These are phyloP conservation scores for Mortierella hygrophila DNA, from an alignment of 192 early-diverging fungal genomes.

Conservation along the genomic window DNA sequence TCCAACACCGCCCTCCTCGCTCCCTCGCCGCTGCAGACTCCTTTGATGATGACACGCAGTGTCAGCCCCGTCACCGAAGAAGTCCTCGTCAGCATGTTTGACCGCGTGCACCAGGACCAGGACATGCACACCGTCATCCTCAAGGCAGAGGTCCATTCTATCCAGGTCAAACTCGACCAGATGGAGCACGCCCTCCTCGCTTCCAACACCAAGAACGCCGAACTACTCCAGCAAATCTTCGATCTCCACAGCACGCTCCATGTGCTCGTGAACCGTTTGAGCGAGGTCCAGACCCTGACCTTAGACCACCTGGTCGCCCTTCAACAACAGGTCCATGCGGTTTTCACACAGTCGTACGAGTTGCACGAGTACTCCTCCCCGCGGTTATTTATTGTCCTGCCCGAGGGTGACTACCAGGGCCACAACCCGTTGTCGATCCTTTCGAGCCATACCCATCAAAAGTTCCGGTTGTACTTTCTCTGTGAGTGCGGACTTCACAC, in stretches of 20 bases:
- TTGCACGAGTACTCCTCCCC: slow-evolving; percentile 49
- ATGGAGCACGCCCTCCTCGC: neutral
- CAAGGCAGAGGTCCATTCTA: slow-evolving; percentile 8
- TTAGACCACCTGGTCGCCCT: slow-evolving; percentile 18
- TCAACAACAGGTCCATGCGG: slow-evolving; percentile 14
- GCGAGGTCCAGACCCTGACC: slow-evolving; percentile 20
- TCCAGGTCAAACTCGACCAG: neutral
- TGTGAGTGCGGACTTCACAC: slow-evolving; percentile 49
- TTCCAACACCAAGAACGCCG: neutral
- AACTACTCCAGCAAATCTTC: neutral
- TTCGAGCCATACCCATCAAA: slow-evolving; percentile 5
- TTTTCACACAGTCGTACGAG: slow-evolving; percentile 49
- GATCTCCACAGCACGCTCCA: neutral
- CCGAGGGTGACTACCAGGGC: slow-evolving; percentile 39
- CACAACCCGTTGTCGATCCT: slow-evolving; percentile 25
- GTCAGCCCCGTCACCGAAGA: neutral
- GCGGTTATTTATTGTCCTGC: slow-evolving; percentile 48
- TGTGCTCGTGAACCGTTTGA: neutral
- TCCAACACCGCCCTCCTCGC: neutral
- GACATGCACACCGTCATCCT: slow-evolving; percentile 4
- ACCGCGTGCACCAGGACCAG: slow-evolving; percentile 13
- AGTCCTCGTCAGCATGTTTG: slow-evolving; percentile 4
- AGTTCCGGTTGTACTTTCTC: slow-evolving; percentile 50
- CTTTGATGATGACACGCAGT: neutral
- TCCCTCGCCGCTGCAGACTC: neutral